Base-by-base conservation (phyloP, 208 protist species). In the Angomonas ambiguus region DNA sequence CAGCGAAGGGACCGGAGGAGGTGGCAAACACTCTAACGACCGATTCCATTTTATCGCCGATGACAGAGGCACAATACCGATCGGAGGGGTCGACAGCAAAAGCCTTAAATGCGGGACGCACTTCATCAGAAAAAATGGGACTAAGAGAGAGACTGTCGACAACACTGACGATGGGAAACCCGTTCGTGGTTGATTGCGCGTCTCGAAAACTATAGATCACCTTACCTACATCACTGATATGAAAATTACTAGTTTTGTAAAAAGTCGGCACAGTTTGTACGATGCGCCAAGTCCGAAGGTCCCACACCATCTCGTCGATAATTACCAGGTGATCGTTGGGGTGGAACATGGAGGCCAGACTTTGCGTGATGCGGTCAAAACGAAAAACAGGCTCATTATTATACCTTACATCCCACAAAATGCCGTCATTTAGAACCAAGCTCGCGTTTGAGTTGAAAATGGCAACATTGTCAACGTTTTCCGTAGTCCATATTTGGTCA, bases 271-370 rank as follows among this genome's bases (percentile, higher is more conserved):
- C 76, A 2, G 87, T 93, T 31, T 87, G 76, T 25, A 93, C 56
- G 61, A 95, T 92, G 27, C 77, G 70, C 61, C 79, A 76, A 5
- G 77, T 85, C 10, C 90, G 82, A 66, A 95, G 74, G 66, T 95
- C 90, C 87, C 90, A 95, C 32, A 95, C 79, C 55, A 82, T 81
- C 53, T 95, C 83, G 62, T 95, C 90, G 42, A 95, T 86, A 31
- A 95, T 73, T 31, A 93, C 83, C 53, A 89, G 71, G 42, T 69
- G 76, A 41, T 87, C 77, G 18, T 56, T 80, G 22, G 90, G 90
- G 67, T 95, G 90, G 71, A 93, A 95, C 28, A 62, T 62, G 58
- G 82, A 90, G 42, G 82, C 80, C 67, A 92, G 92, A 0, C 82
- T 87, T 59, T 92, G 81, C 1, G 87, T 92, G 66, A 95, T 88